phyloP scores from a whole-genome alignment of 805 yeast genomes.

The Saccharomycopsis javanensis region DNA sequence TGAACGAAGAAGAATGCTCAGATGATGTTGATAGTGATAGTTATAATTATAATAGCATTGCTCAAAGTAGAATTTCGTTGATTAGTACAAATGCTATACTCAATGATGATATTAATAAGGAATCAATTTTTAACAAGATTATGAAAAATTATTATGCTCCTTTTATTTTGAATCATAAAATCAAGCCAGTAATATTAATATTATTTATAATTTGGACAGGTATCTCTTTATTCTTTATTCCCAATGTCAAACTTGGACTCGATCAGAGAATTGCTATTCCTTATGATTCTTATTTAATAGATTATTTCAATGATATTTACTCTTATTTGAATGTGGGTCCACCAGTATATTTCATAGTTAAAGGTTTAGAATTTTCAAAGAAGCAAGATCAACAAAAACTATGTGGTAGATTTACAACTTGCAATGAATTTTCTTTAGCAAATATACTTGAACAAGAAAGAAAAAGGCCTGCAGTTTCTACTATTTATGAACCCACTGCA shows the following conservation, averaged over 20 bases:
- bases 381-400: constrained; percentile 57
- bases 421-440: constrained; percentile 67
- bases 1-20: background rate
- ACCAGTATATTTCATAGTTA: constrained; percentile 80
- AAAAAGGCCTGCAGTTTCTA: constrained; percentile 51
- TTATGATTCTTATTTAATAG: constrained; percentile 65
- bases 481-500: constrained; percentile 73
- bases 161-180: constrained; percentile 38
- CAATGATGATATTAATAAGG: constrained; percentile 1
- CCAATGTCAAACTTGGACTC: constrained; percentile 64
- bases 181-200: constrained; percentile 39
- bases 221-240: constrained; percentile 57
- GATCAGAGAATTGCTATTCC: constrained; percentile 91
- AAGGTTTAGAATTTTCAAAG: constrained; percentile 51
- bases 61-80: background rate
- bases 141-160: constrained; percentile 50
- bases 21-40: constrained; percentile 7
- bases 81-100: background rate
- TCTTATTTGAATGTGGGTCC: constrained; percentile 78
- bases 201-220: constrained; percentile 57
- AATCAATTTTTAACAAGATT: constrained; percentile 30
- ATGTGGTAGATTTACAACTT: constrained; percentile 83
- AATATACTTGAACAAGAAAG: constrained; percentile 82
- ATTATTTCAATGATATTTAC: constrained; percentile 71
- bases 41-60: background rate